These are phyloP conservation scores for Pachysandra terminalis DNA, from an alignment of 164 flowering plant genomes.

Conservation along the genomic window DNA sequence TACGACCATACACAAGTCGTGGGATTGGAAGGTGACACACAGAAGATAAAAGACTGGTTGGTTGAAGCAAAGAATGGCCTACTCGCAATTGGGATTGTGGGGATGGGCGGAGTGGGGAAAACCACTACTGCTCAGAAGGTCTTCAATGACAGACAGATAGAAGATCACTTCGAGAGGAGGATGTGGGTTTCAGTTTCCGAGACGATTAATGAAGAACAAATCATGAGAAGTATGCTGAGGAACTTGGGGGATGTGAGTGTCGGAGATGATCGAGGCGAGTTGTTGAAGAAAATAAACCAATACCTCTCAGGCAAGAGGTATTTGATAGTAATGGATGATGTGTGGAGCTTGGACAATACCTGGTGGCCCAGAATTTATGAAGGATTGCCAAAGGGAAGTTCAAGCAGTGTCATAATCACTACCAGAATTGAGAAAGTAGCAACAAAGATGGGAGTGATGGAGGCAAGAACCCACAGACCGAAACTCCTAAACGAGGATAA, in stretches of 20 bases:
- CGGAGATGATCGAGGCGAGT: constrained; percentile 31
- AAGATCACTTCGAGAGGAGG: constrained; percentile 30
- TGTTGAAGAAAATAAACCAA: constrained; percentile 36
- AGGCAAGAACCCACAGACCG: constrained; percentile 34
- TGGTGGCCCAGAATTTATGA: constrained; percentile 40
- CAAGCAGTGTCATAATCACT: constrained; percentile 45
- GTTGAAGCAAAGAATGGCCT: constrained; percentile 20
- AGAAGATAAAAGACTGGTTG: constrained; percentile 42
- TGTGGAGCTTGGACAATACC: constrained; percentile 30
- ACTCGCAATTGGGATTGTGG: constrained; percentile 38
- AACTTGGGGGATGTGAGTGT: constrained; percentile 32
- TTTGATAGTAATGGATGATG: constrained; percentile 55
- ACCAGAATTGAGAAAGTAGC: constrained; percentile 40
- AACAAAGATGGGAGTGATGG: constrained; percentile 31
- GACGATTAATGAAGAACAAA: constrained; percentile 33
- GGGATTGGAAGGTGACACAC: constrained; percentile 42
- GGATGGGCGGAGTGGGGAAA: constrained; percentile 63
- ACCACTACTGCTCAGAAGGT: constrained; percentile 47
- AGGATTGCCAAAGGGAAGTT: constrained; percentile 39
- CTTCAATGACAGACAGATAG: constrained; percentile 32
- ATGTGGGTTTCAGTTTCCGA: constrained; percentile 57
- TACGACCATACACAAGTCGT: constrained; percentile 46
- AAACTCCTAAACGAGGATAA: constrained; percentile 28
- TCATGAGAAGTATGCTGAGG: constrained; percentile 44
- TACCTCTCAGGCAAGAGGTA: constrained; percentile 43